Evolutionary conservation across 371 early-diverging fungal genomes (phyloP).

Genomic region (Cokeromyces recurvatus): DNA sequence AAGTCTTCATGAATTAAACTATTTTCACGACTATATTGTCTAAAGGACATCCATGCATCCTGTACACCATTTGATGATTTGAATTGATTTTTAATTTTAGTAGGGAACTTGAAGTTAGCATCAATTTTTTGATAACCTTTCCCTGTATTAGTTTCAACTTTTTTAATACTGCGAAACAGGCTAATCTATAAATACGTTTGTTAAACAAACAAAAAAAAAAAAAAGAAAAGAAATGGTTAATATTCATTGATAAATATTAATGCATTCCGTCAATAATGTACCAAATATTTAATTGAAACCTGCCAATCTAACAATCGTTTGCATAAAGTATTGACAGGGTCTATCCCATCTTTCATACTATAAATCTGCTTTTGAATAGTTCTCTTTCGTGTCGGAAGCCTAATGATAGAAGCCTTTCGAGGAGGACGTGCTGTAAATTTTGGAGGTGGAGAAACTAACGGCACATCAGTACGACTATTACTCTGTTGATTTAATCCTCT

Average conservation of each 20-base stretch:
- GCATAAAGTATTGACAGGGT: slow-evolving; percentile 16
- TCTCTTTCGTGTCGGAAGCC: slow-evolving; percentile 19
- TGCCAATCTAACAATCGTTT: slow-evolving; percentile 11
- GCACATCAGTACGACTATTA: neutral
- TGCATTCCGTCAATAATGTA: neutral
- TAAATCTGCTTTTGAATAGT: slow-evolving; percentile 21
- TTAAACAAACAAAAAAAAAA: neutral
- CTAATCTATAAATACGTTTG: too few species aligned
- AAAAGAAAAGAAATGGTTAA: neutral
- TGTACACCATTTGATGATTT: slow-evolving; percentile 22
- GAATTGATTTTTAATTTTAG: slow-evolving; percentile 16
- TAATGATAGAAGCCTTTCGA: slow-evolving; percentile 2
- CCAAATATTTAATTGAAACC: slow-evolving; percentile 18
- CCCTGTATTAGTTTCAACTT: slow-evolving; percentile 11
- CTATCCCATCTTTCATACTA: slow-evolving; percentile 19
- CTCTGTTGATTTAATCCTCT: neutral
- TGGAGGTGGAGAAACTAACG: slow-evolving; percentile 9
- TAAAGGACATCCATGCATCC: slow-evolving; percentile 21
- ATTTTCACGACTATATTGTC: slow-evolving; percentile 20
- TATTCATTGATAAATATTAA: neutral
- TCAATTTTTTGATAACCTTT: slow-evolving; percentile 21
- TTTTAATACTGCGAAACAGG: slow-evolving; percentile 18
- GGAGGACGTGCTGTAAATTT: slow-evolving; percentile 14
- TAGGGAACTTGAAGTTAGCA: slow-evolving; percentile 9
- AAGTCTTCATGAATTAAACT: slow-evolving; percentile 20